Base-by-base conservation (phyloP, 208 protist genomes). In the Herpetomonas samuelpessoai region DNA sequence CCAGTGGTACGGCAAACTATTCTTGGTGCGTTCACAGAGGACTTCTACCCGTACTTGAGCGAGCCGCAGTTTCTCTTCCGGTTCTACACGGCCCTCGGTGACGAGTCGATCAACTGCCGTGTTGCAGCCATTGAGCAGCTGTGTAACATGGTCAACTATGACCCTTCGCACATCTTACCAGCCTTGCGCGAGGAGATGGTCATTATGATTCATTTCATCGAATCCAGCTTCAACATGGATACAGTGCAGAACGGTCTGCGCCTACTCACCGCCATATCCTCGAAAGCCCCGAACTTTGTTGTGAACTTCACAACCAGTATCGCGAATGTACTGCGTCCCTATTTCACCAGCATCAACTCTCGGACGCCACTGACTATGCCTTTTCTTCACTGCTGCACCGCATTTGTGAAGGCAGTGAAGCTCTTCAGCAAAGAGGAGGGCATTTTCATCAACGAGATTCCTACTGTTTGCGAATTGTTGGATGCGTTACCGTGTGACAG, bases 11-110 rank as follows among this genome's bases (percentile, higher is more conserved):
- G 88, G 6, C 57, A 81, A 21, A 85, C 78, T 6, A 79, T 95
- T 68, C 59, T 95, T 22, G 76, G 66, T 19, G 75, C 80, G 28
- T 92, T 95, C 58, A 90, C 80, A 3, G 71, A 73, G 38, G 68
- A 79, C n/a, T 95, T 92, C 62, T 92, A 88, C 57, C 85, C 88
- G 4, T 95, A 83, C 68, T 68, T 95, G 16, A 90, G 81, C 65
- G 88, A 95, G 52, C 73, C 76, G 63, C 81, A 92, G 68, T 92
- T 88, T 52, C 67, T 95, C 28, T 76, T 82, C 25, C 74, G 75
- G 3, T 74, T 95, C 46, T 92, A 82, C 57, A 65, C 81, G 1
- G 86, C 81, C 27, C 76, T 95, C 55, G 88, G 88, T 24, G 88
- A 95, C 60, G 88, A 95, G 54, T 76, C 68, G 21, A 79, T 92